phyloP scores from a whole-genome alignment of 257 asterid genomes.

The Agastache rugosa region DNA sequence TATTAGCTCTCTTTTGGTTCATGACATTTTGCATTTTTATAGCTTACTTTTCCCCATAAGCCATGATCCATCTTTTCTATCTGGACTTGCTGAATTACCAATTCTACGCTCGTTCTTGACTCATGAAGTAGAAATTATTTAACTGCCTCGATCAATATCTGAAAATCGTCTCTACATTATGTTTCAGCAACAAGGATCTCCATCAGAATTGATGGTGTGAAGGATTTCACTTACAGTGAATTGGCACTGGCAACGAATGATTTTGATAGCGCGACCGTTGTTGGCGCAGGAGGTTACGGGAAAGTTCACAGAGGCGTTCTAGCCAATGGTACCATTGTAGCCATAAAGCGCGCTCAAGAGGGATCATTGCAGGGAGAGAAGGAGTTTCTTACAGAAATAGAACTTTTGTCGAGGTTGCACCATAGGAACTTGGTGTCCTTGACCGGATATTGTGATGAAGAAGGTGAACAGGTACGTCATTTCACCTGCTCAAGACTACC shows the following conservation, averaged over 20 bases:
- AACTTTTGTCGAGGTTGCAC: conserved; percentile 87
- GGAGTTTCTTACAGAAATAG: conserved; percentile 95
- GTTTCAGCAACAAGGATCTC: conserved; percentile 77
- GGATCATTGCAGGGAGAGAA: conserved; percentile 95
- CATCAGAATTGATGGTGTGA: conserved; percentile 84
- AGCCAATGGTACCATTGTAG: conserved; percentile 79
- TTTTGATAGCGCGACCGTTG: conserved; percentile 61
- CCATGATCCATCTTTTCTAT: no score
- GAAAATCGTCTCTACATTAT: conserved; percentile 30
- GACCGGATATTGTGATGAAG: conserved; percentile 90
- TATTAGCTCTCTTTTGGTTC: neutral
- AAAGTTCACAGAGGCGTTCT: conserved; percentile 87
- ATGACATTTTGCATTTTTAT: neutral
- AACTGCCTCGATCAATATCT: conserved; percentile 20
- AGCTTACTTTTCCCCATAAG: neutral
- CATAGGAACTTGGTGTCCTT: conserved; percentile 89
- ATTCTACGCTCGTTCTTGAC: neutral
- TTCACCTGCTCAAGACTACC: conserved; percentile 12
- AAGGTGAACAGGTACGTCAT: conserved; percentile 87
- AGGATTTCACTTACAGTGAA: conserved; percentile 71
- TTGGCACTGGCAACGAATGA: conserved; percentile 69
- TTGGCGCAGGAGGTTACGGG: conserved; percentile 99
- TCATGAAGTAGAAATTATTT: conserved; percentile 5
- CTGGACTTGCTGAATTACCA: neutral
- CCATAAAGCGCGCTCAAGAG: conserved; percentile 92